These are phyloP conservation scores for Aspergillus candidus DNA, from an alignment of 2,329 filamentous ascomycete genomes.

Conservation along the genomic window DNA sequence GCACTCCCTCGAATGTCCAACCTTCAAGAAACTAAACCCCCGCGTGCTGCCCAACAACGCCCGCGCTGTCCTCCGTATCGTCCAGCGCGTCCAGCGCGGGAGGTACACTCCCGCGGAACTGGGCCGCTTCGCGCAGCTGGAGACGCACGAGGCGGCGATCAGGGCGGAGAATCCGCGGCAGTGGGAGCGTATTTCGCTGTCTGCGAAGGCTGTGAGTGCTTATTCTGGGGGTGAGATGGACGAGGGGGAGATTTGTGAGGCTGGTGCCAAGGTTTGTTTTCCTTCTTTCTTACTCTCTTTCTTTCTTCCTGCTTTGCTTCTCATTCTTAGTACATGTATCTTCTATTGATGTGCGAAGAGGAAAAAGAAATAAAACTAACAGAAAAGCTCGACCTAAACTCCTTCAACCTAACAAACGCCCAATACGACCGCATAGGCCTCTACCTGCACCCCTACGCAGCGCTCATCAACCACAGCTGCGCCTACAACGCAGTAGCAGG, in stretches of 20 bases:
- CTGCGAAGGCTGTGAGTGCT: constrained; percentile 49
- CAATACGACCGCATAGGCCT: constrained; percentile 52
- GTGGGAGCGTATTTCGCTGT: constrained; percentile 47
- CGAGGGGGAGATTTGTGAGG: constrained; percentile 37
- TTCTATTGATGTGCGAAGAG: too few relatives aligned
- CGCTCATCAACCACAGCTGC: constrained; percentile 58
- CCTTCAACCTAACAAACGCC: constrained; percentile 51
- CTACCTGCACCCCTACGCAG: constrained; percentile 51
- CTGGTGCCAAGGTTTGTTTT: constrained; percentile 42
- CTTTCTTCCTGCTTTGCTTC: not conserved
- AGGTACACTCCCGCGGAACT: constrained; percentile 36
- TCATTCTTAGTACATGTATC: not conserved
- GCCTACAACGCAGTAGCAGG: constrained; percentile 53
- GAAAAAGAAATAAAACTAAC: not conserved
- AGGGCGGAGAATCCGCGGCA: constrained; percentile 32
- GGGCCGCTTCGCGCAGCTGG: constrained; percentile 39
- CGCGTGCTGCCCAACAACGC: constrained; percentile 50
- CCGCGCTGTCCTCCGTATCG: constrained; percentile 50
- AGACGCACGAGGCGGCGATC: constrained; percentile 47
- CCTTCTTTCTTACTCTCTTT: not conserved
- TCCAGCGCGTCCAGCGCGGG: constrained; percentile 38
- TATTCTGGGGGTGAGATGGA: constrained; percentile 46
- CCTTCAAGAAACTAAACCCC: constrained; percentile 43
- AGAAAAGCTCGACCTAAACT: constrained; percentile 51
- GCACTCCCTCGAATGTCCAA: constrained; percentile 56